Conservation (phyloP, 176 grass and related monocot genomes). For the Poa annua region DNA sequence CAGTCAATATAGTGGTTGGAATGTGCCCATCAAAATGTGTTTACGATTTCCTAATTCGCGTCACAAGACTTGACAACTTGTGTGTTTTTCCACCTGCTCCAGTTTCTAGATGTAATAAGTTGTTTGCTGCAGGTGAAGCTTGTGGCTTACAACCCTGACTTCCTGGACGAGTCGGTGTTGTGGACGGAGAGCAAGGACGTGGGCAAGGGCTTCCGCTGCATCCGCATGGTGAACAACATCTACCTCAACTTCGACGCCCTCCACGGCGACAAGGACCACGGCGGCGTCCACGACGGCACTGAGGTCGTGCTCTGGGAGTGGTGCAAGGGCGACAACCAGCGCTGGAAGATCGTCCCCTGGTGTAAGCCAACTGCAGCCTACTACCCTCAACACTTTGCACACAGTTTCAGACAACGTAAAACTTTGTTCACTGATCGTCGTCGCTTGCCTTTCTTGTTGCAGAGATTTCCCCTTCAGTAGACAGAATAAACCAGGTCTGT, state of each 20-base stretch:
- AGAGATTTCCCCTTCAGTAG: slow-evolving; percentile 5
- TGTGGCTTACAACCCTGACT: slow-evolving; percentile 53
- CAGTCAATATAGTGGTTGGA: slow-evolving; percentile 29
- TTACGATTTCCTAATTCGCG: slow-evolving; percentile 18
- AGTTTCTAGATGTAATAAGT: neutral
- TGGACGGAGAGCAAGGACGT: slow-evolving; percentile 82
- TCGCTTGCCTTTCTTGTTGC: neutral
- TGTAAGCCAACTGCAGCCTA: slow-evolving; percentile 48
- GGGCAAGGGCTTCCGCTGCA: slow-evolving; percentile 70
- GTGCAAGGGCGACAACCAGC: slow-evolving; percentile 82
- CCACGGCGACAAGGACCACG: slow-evolving; percentile 72
- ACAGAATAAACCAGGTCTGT: slow-evolving; percentile 27
- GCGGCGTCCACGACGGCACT: slow-evolving; percentile 73
- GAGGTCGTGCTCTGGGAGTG: slow-evolving; percentile 77
- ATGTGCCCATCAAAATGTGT: neutral
- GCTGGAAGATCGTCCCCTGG: slow-evolving; percentile 79
- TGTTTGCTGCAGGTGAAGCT: slow-evolving; percentile 45
- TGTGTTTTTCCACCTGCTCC: neutral
- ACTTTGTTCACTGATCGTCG: neutral
- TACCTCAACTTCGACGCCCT: slow-evolving; percentile 76
- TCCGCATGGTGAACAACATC: slow-evolving; percentile 81
- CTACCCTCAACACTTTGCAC: neutral
- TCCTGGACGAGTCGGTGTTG: slow-evolving; percentile 64
- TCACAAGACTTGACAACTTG: slow-evolving; percentile 22
- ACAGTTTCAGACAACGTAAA: neutral